Conservation (phyloP, 805 yeast species). For the Hanseniaspora thailandica region DNA sequence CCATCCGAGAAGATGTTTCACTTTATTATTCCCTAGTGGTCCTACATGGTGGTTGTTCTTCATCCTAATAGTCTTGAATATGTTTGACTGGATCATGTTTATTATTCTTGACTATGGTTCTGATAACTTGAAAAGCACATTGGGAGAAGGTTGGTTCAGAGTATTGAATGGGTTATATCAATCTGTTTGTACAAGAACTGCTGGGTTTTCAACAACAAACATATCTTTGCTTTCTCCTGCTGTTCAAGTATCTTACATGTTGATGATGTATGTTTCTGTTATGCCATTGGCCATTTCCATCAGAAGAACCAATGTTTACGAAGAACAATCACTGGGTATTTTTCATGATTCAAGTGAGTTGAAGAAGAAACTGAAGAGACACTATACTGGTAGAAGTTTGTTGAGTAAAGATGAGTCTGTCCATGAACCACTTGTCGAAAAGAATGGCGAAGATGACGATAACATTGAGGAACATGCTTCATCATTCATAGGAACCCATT, state of each 20-base stretch:
- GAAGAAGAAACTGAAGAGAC: slow-evolving; percentile 4
- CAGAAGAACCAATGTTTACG: slow-evolving; percentile 93
- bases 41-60: slow-evolving; percentile 92
- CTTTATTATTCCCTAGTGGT: slow-evolving; percentile 76
- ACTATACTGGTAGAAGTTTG: slow-evolving; percentile 1
- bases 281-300: slow-evolving; percentile 92
- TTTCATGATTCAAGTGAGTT: slow-evolving; percentile 14
- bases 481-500: slow-evolving; percentile 72
- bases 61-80: slow-evolving; percentile 61
- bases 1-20: slow-evolving; percentile 95
- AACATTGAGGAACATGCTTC: slow-evolving; percentile 30
- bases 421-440: background rate
- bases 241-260: slow-evolving; percentile 81
- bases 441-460: slow-evolving; percentile 15
- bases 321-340: slow-evolving; percentile 93
- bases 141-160: slow-evolving; percentile 31
- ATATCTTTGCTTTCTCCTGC: slow-evolving; percentile 70
- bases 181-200: slow-evolving; percentile 86
- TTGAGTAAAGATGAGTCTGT: background rate
- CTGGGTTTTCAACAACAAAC: slow-evolving; percentile 72
- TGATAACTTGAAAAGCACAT: slow-evolving; percentile 34
- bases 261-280: slow-evolving; percentile 98
- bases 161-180: slow-evolving; percentile 78
- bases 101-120: slow-evolving; percentile 61
- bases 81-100: slow-evolving; percentile 68